Evolutionary conservation across 2,329 filamentous ascomycete genomes (phyloP), one percentile per base, ranked within the genome.

Genomic region (Thermomyces lanuginosus): DNA sequence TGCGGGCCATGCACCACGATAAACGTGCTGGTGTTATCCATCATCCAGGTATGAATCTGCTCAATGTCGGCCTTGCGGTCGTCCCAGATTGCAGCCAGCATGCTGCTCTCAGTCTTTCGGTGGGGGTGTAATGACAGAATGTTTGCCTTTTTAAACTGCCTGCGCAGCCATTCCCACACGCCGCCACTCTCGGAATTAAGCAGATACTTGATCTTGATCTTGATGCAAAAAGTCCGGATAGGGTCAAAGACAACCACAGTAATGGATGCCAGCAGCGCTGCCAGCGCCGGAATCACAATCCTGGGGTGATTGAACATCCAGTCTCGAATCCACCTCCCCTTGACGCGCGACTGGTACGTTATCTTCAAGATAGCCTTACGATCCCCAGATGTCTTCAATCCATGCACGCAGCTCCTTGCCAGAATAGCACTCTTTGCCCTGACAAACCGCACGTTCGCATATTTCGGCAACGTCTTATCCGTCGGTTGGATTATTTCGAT

Each of bases 181-280:
- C 58, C 64, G 43, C 73, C 86, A 34, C 89, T 73, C 22, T 71
- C 72, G 16, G 89, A 59, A 31, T 78, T 69, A 34, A 89, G 71
- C 0, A 74, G 72, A 24, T 75, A 69, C 16, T 83, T 82, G 26
- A 98, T 74, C 46, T 92, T 83, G 3, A 76, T 66, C 44, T 82
- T 82, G 55, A 95, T 80, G 43, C 91, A 93, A 46, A 91, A 89
- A 1, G 83, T 84, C 22, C 89, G 72, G 31, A 98, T 84, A 0
- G 89, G 89, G 41, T 98, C 89, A 43, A 98, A 95, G 5, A 95
- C 64, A 1, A 80, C 72, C 11, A 93, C 82, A 0, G 84, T 91
- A 24, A 89, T 60, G 17, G 76, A 74, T 0, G 84, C 83, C 16
- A 92, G 48, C 2, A 95, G 55, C 1, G 83, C 86, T 9, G 81